Percentiles rank a stretch among this genome's conserved stretches.
Conservation (phyloP, 768 basidiomycete species). For the Boletus bicolor region DNA sequence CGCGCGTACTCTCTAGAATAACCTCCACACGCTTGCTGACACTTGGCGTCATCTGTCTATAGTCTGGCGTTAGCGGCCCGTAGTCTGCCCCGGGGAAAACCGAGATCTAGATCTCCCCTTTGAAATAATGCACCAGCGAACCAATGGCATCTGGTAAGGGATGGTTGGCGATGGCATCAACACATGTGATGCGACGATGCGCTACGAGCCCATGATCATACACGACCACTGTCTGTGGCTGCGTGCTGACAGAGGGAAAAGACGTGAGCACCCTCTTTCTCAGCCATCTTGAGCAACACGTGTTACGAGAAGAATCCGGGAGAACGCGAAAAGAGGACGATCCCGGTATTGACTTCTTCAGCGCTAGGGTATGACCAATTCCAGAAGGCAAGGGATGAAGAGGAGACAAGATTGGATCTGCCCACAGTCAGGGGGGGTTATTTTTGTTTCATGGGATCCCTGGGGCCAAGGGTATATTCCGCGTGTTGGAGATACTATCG, state of each 20-base stretch:
- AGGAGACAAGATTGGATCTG: conserved; percentile 26
- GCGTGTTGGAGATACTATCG: not conserved
- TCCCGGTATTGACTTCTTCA: conserved; percentile 7
- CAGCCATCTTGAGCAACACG: conserved; percentile 19
- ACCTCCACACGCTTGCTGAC: not conserved
- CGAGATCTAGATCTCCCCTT: conserved; percentile 16
- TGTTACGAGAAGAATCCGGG: conserved; percentile 14
- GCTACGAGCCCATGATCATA: not conserved
- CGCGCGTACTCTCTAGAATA: not conserved
- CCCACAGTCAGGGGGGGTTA: not conserved
- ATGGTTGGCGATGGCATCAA: not conserved
- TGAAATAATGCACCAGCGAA: not conserved
- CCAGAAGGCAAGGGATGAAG: conserved; percentile 6
- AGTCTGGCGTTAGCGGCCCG: not conserved
- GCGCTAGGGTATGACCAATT: conserved; percentile 17
- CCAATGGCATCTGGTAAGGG: not conserved
- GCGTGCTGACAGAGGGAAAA: conserved; percentile 6
- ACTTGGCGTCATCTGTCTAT: no score
- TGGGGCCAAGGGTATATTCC: conserved; percentile 21
- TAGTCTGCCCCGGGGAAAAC: conserved; percentile 5
- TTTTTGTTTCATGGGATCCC: conserved; percentile 3
- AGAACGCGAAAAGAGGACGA: conserved; percentile 10
- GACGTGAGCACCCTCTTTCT: conserved; percentile 16
- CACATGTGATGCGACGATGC: conserved; percentile 13
- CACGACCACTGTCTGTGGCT: conserved; percentile 1